These are phyloP conservation scores for Corniculantispora saksenae DNA, from an alignment of 2,329 filamentous ascomycete genomes.

Conservation along the genomic window DNA sequence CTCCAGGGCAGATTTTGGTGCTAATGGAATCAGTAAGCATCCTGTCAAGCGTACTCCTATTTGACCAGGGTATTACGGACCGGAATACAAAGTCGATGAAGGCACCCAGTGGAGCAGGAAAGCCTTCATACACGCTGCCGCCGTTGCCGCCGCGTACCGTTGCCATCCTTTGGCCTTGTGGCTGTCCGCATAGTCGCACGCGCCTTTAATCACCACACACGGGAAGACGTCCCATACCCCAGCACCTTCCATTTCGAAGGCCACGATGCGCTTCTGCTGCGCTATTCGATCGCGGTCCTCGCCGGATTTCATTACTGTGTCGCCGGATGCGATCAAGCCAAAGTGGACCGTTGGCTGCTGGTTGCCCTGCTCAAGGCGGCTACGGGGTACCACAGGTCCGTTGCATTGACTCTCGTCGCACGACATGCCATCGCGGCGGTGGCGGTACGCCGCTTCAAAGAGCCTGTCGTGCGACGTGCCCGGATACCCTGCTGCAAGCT, in stretches of 20 bases:
- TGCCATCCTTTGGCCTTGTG: slow-evolving; percentile 41
- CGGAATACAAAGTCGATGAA: too few species aligned
- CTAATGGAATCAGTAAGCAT: too few species aligned
- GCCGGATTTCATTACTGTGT: slow-evolving; percentile 38
- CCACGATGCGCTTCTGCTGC: slow-evolving; percentile 23
- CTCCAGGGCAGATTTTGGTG: background rate
- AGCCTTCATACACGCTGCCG: background rate
- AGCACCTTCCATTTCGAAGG: slow-evolving; percentile 36
- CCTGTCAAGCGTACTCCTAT: too few species aligned
- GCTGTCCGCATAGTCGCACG: slow-evolving; percentile 40
- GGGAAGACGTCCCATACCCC: slow-evolving; percentile 33
- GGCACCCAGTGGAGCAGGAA: background rate
- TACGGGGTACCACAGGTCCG: background rate
- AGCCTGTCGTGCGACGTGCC: background rate
- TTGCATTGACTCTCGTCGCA: background rate
- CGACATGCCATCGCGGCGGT: background rate
- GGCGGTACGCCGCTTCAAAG: slow-evolving; percentile 22
- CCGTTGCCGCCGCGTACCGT: background rate
- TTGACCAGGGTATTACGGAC: too few species aligned
- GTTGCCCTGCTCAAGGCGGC: background rate
- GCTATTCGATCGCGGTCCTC: slow-evolving; percentile 35
- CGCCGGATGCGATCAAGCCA: slow-evolving; percentile 25
- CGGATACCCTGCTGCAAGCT: background rate
- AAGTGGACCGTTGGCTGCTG: slow-evolving; percentile 17
- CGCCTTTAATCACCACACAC: slow-evolving; percentile 37